Evolutionary conservation across 2,329 filamentous ascomycete species (phyloP), one percentile per base, ranked within the genome.

Genomic region (Sodiomyces alkalinus): DNA sequence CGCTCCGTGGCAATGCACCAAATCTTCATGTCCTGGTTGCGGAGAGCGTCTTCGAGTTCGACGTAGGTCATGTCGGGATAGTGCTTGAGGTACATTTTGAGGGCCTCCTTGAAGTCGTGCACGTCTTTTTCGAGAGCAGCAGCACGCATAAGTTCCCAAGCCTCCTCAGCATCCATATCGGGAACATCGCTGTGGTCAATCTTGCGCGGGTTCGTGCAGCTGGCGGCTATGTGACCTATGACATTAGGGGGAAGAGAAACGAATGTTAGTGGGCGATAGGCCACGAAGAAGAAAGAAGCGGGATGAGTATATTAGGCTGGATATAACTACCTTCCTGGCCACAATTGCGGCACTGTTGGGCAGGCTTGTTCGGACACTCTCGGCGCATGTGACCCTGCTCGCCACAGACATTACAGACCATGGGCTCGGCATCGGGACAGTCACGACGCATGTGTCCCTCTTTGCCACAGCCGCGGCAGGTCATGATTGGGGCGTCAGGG

Each of bases 1-100:
- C 68, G 64, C 55, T 79, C 66, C 5, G 68, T 48, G 5, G 69
- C 70, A 38, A 81, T 75, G 29, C 82, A 52, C 51, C 63, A 75
- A 10, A 78, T 51, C 3, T 51, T 50, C 33, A 78, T 58, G 1
- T 55, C 45, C 22, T 68, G 54, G 2, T 49, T 40, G 6, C 76
- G 68, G 44, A 82, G 64, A 2, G 59, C 58, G 18, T 57, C 41
- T 54, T 83, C 75, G 5, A 83, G 57, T 12, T 74, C 57, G 6
- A 53, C 39, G 39, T 77, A 75, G 1, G 65, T 76, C 11, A 63
- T 55, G 0, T 62, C 55, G 0, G 73, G 73, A 19, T 51, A 51
- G 6, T 68, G 54, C 52, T 78, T 79, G 44, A 73, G 50, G 32
- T 80, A 81, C 37, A 68, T 59, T 32, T 66, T 55, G 6, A 68